A percentile compares a stretch with the other conserved stretches of the same genome.
Evolutionary conservation across 306 rosid genomes (phyloP).

Genomic region (Cercis canadensis): DNA sequence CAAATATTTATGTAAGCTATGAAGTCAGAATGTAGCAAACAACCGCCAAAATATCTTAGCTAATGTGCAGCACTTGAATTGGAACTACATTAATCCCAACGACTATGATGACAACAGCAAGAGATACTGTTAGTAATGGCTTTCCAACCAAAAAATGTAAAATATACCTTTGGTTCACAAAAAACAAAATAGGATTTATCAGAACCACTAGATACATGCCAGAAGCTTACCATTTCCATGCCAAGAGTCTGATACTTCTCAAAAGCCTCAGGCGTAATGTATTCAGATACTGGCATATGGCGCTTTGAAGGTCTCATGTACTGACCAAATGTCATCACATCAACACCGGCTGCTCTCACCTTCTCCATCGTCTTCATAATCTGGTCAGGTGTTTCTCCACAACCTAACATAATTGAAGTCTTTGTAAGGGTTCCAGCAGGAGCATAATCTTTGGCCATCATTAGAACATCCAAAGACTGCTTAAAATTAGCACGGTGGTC

Average conservation of each 20-base stretch:
- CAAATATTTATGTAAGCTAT: too few species aligned
- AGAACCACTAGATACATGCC: neutral
- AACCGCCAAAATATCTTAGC: too few species aligned
- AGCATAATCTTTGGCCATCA: constrained; percentile 85
- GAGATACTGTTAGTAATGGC: too few species aligned
- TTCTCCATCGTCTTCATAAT: constrained; percentile 97
- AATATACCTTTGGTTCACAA: too few species aligned
- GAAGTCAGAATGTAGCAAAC: too few species aligned
- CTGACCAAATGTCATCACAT: constrained; percentile 97
- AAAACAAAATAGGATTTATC: too few species aligned
- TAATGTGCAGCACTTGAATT: too few species aligned
- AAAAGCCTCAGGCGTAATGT: constrained; percentile 95
- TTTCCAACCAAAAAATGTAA: too few species aligned
- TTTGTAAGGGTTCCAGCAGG: constrained; percentile 93
- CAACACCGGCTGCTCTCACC: constrained; percentile 98
- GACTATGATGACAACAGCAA: too few species aligned
- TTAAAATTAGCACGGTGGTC: constrained; percentile 94
- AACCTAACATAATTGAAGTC: constrained; percentile 97
- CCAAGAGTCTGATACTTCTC: constrained; percentile 84
- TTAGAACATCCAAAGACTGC: constrained; percentile 89
- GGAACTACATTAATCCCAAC: too few species aligned
- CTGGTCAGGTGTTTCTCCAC: constrained; percentile 97
- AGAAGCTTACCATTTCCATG: constrained; percentile 81
- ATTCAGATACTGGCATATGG: constrained; percentile 96
- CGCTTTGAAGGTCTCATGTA: constrained; percentile 99